These are phyloP conservation scores for Beta corolliflora DNA, from an alignment of 179 eudicot genomes.

Conservation along the genomic window DNA sequence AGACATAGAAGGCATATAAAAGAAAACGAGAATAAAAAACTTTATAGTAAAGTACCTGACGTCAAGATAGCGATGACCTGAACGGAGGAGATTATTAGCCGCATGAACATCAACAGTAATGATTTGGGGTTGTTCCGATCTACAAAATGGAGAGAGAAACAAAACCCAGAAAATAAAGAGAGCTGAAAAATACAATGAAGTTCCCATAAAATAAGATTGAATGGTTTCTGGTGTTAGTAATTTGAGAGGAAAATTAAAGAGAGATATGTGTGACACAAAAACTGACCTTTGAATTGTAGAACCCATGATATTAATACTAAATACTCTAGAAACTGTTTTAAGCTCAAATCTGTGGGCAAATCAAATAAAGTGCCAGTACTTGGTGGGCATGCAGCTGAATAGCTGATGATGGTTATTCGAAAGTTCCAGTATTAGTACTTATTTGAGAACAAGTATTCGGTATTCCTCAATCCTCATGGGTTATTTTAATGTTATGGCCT, in stretches of 20 bases:
- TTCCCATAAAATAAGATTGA: not conserved
- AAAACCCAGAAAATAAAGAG: constrained; percentile 16
- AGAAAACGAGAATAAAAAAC: no score
- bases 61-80: constrained; percentile 70
- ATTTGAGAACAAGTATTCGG: no score
- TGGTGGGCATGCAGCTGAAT: not conserved
- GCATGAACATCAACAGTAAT: constrained; percentile 60
- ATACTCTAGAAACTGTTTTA: not conserved
- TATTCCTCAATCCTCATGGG: no score
- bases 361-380: not conserved
- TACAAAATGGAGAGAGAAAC: constrained; percentile 19
- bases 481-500: no score
- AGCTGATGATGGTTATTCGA: no score
- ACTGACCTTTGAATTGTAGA: not conserved
- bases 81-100: constrained; percentile 52
- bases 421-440: no score
- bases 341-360: not conserved
- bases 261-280: not conserved
- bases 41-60: constrained; percentile 50
- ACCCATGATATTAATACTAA: not conserved
- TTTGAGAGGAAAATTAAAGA: no score
- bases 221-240: not conserved
- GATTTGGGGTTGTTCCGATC: constrained; percentile 40
- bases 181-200: not conserved
- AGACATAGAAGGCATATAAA: no score